phyloP scores from a whole-genome alignment of 1,139 yeast genomes.

The Diutina pseudorugosa region DNA sequence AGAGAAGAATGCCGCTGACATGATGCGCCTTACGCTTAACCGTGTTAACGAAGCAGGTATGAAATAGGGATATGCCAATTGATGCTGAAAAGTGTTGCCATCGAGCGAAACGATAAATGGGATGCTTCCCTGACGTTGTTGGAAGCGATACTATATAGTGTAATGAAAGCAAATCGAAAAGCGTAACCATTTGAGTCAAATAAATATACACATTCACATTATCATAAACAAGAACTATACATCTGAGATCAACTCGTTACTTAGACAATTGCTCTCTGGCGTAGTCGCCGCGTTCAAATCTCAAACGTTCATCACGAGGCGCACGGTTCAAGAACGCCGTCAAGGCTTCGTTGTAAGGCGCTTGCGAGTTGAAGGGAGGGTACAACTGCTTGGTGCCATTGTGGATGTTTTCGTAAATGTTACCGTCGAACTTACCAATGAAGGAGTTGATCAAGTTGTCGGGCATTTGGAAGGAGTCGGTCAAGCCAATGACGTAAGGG shows the following conservation, averaged over 20 bases:
- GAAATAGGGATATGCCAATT: too few relatives aligned
- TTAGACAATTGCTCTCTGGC: conserved; percentile 3
- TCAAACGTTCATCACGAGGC: background rate
- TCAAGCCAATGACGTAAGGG: conserved; percentile 9
- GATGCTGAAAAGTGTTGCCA: too few relatives aligned
- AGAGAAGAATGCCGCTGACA: conserved; percentile 1
- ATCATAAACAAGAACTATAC: background rate
- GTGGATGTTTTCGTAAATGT: conserved; percentile 10
- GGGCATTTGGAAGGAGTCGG: conserved; percentile 11
- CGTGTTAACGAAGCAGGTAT: background rate
- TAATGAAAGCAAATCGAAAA: too few relatives aligned
- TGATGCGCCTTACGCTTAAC: background rate
- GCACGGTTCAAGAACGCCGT: conserved; percentile 10
- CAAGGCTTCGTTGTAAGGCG: conserved; percentile 9
- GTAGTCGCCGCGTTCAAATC: conserved; percentile 1
- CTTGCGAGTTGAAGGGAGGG: conserved; percentile 9
- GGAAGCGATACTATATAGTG: too few relatives aligned
- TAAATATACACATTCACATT: background rate
- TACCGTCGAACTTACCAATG: conserved; percentile 10
- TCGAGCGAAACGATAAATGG: too few relatives aligned
- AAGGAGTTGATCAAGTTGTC: conserved; percentile 10
- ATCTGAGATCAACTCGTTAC: background rate
- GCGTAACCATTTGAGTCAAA: too few relatives aligned
- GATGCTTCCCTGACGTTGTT: too few relatives aligned
- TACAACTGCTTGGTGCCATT: conserved; percentile 9